Percentiles rank a stretch among this genome's conserved stretches.
Evolutionary conservation across 2,329 filamentous ascomycete species (phyloP).

Genomic region (Fusarium subtropicale): DNA sequence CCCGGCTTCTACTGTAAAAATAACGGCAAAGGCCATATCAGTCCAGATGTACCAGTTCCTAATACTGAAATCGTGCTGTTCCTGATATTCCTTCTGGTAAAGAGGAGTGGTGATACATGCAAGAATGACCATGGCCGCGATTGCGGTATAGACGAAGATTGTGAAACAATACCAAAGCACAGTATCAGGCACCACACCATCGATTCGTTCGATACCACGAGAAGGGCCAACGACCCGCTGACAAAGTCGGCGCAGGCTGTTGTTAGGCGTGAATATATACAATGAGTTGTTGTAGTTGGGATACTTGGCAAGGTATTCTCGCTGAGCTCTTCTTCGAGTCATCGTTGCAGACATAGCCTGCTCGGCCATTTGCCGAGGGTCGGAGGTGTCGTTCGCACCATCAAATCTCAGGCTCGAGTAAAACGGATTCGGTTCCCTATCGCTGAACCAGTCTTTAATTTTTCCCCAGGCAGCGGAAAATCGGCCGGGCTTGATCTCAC

Average conservation of each 20-base stretch:
- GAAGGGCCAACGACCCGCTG: slow-evolving; percentile 93
- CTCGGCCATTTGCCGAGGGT: slow-evolving; percentile 88
- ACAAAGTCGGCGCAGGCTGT: slow-evolving; percentile 83
- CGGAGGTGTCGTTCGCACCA: slow-evolving; percentile 79
- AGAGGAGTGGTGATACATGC: slow-evolving; percentile 95
- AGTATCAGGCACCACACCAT: slow-evolving; percentile 90
- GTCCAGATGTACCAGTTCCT: slow-evolving; percentile 96
- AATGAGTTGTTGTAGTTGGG: slow-evolving; percentile 93
- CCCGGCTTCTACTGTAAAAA: slow-evolving; percentile 86
- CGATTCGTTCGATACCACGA: slow-evolving; percentile 84
- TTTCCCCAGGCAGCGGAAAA: slow-evolving; percentile 72
- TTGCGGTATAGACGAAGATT: slow-evolving; percentile 90
- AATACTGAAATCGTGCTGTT: slow-evolving; percentile 66
- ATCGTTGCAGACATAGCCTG: slow-evolving; percentile 88
- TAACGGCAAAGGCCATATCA: slow-evolving; percentile 85
- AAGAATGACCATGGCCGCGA: slow-evolving; percentile 97
- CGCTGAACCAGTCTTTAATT: slow-evolving; percentile 65
- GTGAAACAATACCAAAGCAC: slow-evolving; percentile 94
- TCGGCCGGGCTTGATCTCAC: slow-evolving; percentile 66
- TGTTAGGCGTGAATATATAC: slow-evolving; percentile 84
- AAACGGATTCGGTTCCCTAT: slow-evolving; percentile 91
- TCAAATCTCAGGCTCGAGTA: slow-evolving; percentile 81
- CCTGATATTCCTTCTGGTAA: slow-evolving; percentile 90
- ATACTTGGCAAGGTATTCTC: slow-evolving; percentile 88
- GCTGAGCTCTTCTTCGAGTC: slow-evolving; percentile 85